Evolutionary conservation across 495 filamentous ascomycete species (phyloP).

Genomic region (Astrothelium macrocarpum): DNA sequence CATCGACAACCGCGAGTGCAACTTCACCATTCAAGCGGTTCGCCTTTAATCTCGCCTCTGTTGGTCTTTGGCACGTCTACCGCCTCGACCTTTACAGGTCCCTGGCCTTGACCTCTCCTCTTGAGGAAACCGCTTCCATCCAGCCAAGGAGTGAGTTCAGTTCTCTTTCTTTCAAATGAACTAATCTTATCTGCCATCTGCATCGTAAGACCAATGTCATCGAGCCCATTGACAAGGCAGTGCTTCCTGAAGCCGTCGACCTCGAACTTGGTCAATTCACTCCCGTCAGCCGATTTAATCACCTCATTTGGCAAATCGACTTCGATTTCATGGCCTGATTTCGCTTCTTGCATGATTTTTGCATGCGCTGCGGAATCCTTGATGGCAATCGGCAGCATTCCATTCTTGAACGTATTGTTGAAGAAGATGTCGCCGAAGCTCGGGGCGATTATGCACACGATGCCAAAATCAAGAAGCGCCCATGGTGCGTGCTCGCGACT

Average conservation of each 20-base stretch:
- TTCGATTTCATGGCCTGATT: constrained; percentile 76
- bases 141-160: constrained; percentile 78
- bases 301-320: constrained; percentile 81
- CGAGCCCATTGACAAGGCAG: constrained; percentile 87
- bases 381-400: constrained; percentile 86
- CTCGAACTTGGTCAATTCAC: constrained; percentile 65
- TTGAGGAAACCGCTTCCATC: constrained; percentile 81
- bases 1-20: background rate
- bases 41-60: constrained; percentile 69
- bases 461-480: constrained; percentile 93
- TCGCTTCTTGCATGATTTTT: constrained; percentile 68
- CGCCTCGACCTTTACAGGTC: constrained; percentile 67
- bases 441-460: constrained; percentile 85
- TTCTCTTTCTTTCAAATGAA: constrained; percentile 68
- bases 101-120: constrained; percentile 50
- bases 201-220: constrained; percentile 93
- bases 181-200: constrained; percentile 84
- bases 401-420: constrained; percentile 99
- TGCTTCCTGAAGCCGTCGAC: constrained; percentile 89
- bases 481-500: constrained; percentile 94
- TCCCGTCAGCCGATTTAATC: constrained; percentile 66
- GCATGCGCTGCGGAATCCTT: constrained; percentile 54
- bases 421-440: constrained; percentile 97
- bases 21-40: constrained; percentile 81
- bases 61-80: constrained; percentile 85